Evolutionary conservation across 306 rosid genomes (phyloP), one percentile per base, ranked within the genome.

Genomic region (Vigna nakashimae): DNA sequence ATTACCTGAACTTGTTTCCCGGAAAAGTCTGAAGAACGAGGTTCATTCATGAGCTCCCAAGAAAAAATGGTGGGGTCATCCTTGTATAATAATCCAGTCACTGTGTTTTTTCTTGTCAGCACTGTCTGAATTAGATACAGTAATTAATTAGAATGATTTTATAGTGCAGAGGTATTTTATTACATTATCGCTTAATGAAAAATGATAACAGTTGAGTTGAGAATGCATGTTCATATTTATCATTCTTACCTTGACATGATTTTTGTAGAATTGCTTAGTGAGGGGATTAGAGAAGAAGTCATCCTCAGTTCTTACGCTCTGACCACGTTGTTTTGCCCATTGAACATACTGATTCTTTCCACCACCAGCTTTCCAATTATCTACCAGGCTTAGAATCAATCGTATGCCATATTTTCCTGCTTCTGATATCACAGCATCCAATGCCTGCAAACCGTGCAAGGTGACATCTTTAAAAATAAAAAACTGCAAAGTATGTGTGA

Each of bases 41-140:
- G 87, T 57, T 84, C 87, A 30, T 84, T 84, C 38, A 84, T 84
- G 28, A 84, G 84, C 24, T 84, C 84, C 87, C 82, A 84, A n/a
- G 87, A 63, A 8, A 79, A 79, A 59, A 79, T 70, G 38, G 82
- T 49, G 1, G 71, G 71, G 1, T 79, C 82, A 3, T 79, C 63
- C 45, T 79, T 70, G 45, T 79, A 79, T 36, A 34, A 2, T 42
- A 79, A 6, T 16, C 82, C 82, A 49, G 28, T 69, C 9, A 79
- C 38, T 3, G 56, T 70, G 10, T 79, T 79, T 0, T 48, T 79
- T 79, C 82, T 79, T 2, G 46, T 79, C 5, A 79, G 1, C 45
- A 79, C 34, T 16, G 45, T 11, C 82, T 79, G 46, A 65, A 55
- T 38, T 6, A 36, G 10, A 9, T 38, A 9, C 22, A 53, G 6